Evolutionary conservation across 352 stramenopile genomes (phyloP), one percentile per base, ranked within the genome.

Genomic region (Phytopythium helicoides): DNA sequence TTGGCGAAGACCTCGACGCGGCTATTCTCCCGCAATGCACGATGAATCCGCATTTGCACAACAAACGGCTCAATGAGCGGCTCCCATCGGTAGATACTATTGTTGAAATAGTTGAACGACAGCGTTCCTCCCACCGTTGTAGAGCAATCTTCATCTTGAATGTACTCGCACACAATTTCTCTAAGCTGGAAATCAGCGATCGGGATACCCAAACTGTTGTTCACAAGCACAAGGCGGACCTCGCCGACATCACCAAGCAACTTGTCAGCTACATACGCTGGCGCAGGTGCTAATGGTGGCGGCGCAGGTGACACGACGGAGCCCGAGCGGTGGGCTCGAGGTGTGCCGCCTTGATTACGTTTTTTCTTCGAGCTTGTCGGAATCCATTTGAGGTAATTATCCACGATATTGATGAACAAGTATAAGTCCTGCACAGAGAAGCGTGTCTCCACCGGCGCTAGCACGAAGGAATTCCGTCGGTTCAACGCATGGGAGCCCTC

Each of bases 11-110:
- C 63, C 64, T 95, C 80, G 12, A 91, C 67, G 12, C 73, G 65
- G 38, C 78, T 88, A 28, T 89, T 86, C 38, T 86, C 74, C 41
- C 89, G 77, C 12, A 94, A 49, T 19, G 70, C 69, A 3, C 81
- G 77, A 58, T 88, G 74, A 18, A 89, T 70, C 35, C 80, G 80
- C 53, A 93, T 73, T 57, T 95, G 83, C 11, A 82, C 62, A 18
- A 88, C 68, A 44, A 95, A 94, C 18, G 86, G 86, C 47, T 95
- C 86, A 14, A 95, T 67, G 3, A 95, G 62, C 19, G 86, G 86
- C 55, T 95, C 86, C 86, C 86, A 95, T 47, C 83, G 77, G 48
- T 95, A 95, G 53, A 95, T 95, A 47, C 86, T 93, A 63, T 95
- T 95, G 69, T 95, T 95, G 63, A 95, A 95, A 55, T 93, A 95